Evolutionary conservation across 139 green algal genomes (phyloP).

Genomic region (Dunaliella primolecta): DNA sequence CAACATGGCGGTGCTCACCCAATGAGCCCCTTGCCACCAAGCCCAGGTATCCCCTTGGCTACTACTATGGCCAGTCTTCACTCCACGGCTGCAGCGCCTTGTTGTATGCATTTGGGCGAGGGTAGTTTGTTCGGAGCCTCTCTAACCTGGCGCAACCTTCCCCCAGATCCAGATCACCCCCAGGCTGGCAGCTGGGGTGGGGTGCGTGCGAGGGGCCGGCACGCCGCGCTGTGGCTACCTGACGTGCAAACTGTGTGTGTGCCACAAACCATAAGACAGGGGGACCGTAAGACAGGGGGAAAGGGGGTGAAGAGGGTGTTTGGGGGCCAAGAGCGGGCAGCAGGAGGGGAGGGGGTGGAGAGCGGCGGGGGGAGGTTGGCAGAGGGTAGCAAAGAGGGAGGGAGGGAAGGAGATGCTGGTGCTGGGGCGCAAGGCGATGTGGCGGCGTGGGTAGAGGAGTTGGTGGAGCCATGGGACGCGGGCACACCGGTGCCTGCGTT

Average conservation of each 20-base stretch:
- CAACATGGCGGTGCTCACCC: neutral
- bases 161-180: conserved; percentile 8
- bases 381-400: too few species aligned
- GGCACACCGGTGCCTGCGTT: conserved; percentile 11
- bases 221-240: conserved; percentile 27
- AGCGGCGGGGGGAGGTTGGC: too few species aligned
- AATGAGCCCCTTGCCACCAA: neutral
- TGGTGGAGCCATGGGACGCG: neutral
- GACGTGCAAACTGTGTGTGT: conserved; percentile 25
- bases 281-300: too few species aligned
- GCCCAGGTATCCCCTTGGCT: neutral
- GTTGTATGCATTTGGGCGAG: neutral
- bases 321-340: too few species aligned
- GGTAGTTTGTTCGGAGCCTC: conserved; percentile 24
- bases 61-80: neutral
- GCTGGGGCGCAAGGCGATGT: too few species aligned
- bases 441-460: neutral
- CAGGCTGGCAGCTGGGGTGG: neutral
- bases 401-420: too few species aligned
- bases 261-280: too few species aligned
- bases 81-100: neutral
- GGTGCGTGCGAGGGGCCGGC: conserved; percentile 21
- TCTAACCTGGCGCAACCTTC: conserved; percentile 30
- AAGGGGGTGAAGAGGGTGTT: too few species aligned
- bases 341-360: too few species aligned